A percentile compares a stretch with the other conserved stretches of the same genome.
These are phyloP conservation scores for Hymenochaete sp. DNA, from an alignment of 1,284 basidiomycete genomes.

Conservation along the genomic window DNA sequence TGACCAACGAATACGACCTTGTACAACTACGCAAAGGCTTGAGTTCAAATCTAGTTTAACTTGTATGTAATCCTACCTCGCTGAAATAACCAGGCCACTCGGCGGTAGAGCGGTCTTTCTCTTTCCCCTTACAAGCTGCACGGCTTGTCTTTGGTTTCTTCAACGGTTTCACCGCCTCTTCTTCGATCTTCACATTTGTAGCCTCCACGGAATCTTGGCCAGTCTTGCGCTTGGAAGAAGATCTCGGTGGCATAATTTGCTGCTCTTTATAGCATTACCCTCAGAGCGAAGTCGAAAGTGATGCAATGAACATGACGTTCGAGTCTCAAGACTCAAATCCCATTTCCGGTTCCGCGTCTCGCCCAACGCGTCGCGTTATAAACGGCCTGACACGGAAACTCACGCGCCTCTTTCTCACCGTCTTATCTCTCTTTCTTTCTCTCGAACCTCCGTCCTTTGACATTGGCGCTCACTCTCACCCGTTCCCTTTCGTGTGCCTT, in stretches of 20 bases:
- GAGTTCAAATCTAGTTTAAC: too few relatives aligned
- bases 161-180: neutral
- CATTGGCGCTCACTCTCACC: neutral
- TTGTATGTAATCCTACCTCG: slow-evolving; percentile 22
- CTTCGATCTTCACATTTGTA: neutral
- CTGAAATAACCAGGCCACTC: slow-evolving; percentile 24
- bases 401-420: too few relatives aligned
- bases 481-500: neutral
- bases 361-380: too few relatives aligned
- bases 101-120: slow-evolving; percentile 16
- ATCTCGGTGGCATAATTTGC: too few relatives aligned
- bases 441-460: neutral
- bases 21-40: too few relatives aligned
- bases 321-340: too few relatives aligned
- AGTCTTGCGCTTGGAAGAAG: slow-evolving; percentile 1
- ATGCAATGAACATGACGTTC: too few relatives aligned
- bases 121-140: slow-evolving; percentile 20
- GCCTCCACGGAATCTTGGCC: neutral
- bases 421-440: neutral
- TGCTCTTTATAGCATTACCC: too few relatives aligned
- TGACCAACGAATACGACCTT: too few relatives aligned
- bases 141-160: slow-evolving; percentile 6
- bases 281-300: too few relatives aligned
- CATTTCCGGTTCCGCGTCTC: too few relatives aligned
- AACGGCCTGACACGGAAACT: too few relatives aligned